phyloP scores from a whole-genome alignment of 495 filamentous ascomycete species.

The Penicillium soppii region DNA sequence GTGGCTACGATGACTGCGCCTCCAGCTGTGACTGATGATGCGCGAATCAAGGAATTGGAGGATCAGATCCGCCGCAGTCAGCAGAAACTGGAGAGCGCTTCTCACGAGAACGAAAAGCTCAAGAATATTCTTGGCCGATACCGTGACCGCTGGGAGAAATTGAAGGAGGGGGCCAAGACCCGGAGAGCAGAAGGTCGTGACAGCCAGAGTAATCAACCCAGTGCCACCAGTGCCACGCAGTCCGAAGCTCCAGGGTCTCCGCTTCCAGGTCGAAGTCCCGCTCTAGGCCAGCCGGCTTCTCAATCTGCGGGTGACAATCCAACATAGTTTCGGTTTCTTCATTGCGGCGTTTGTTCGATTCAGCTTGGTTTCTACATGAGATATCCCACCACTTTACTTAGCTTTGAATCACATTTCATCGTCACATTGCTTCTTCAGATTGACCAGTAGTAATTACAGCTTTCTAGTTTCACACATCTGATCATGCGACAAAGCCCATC shows the following conservation, averaged over 20 bases:
- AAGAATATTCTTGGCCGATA: slow-evolving; percentile 65
- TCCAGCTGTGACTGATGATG: slow-evolving; percentile 30
- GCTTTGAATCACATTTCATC: neutral
- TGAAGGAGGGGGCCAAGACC: slow-evolving; percentile 80
- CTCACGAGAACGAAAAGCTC: slow-evolving; percentile 68
- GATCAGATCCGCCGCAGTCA: slow-evolving; percentile 44
- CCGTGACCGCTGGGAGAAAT: slow-evolving; percentile 75
- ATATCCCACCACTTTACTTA: neutral
- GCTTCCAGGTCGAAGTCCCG: neutral
- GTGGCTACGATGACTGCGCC: slow-evolving; percentile 20
- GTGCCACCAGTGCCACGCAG: slow-evolving; percentile 3
- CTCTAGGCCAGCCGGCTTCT: neutral
- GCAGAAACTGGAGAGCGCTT: slow-evolving; percentile 56
- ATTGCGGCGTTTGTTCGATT: neutral
- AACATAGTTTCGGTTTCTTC: neutral
- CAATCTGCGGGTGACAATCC: neutral
- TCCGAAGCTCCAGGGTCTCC: slow-evolving; percentile 10
- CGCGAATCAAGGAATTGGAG: slow-evolving; percentile 48
- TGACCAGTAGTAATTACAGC: neutral
- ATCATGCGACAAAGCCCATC: too few relatives aligned
- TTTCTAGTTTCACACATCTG: too few relatives aligned
- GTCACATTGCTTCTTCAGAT: neutral
- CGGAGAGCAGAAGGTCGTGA: slow-evolving; percentile 32
- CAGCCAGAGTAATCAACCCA: slow-evolving; percentile 7
- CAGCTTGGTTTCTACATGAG: neutral